Percentiles rank a stretch among this genome's conserved stretches.
phyloP scores from a whole-genome alignment of 192 early-diverging fungal species.

The Geranomyces michiganensis region DNA sequence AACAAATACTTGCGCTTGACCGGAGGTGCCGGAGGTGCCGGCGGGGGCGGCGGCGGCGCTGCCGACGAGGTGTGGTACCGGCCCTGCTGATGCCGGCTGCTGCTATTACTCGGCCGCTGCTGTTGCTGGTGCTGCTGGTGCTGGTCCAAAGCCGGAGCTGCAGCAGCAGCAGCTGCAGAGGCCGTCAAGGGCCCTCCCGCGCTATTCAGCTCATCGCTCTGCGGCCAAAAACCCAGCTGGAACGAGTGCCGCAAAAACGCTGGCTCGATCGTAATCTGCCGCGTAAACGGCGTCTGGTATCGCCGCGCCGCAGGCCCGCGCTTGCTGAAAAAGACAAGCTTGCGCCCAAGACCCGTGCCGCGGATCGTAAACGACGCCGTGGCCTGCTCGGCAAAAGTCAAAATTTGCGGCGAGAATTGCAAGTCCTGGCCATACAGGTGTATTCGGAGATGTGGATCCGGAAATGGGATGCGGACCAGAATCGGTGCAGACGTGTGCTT shows the following conservation, averaged over 20 bases:
- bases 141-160: too few relatives aligned
- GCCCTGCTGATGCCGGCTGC: too few relatives aligned
- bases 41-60: not conserved
- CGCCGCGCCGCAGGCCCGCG: constrained; percentile 45
- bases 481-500: constrained; percentile 58
- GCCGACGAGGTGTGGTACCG: not conserved
- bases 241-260: constrained; percentile 69
- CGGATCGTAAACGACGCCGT: constrained; percentile 61
- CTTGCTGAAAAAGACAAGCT: constrained; percentile 60
- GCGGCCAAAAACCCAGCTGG: constrained; percentile 52
- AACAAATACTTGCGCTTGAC: constrained; percentile 41
- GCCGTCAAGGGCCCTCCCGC: not conserved
- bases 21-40: not conserved
- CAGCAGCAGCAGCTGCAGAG: not conserved
- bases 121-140: too few relatives aligned
- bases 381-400: constrained; percentile 56
- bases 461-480: constrained; percentile 55
- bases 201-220: not conserved
- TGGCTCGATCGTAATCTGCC: constrained; percentile 62
- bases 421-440: constrained; percentile 64
- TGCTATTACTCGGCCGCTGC: too few relatives aligned
- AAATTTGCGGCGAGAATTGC: constrained; percentile 52
- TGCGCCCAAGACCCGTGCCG: constrained; percentile 60
- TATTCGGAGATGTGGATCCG: constrained; percentile 62
- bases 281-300: constrained; percentile 47